These are phyloP conservation scores for Suhomyces taliae DNA, from an alignment of 1,139 yeast genomes.

Conservation along the genomic window DNA sequence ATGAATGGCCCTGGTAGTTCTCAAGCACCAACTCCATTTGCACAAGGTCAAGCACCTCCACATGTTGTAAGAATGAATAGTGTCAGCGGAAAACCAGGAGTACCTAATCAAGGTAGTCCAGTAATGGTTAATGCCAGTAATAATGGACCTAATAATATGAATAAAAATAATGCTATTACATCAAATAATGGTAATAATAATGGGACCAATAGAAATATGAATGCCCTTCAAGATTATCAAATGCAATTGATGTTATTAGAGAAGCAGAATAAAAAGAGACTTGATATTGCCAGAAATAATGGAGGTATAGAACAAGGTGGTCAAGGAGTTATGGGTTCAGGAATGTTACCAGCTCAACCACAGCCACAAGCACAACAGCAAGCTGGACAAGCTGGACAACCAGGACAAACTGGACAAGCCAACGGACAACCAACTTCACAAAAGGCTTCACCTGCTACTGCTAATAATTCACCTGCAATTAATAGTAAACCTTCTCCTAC, in stretches of 20 bases:
- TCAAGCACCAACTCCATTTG: conserved; percentile 7
- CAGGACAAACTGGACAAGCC: conserved; percentile 1
- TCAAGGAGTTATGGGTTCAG: conserved; percentile 15
- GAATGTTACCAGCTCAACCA: conserved; percentile 23
- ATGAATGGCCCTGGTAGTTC: conserved; percentile 7
- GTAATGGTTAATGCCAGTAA: conserved; percentile 10
- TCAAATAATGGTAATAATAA: conserved; percentile 7
- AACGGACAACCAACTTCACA: conserved; percentile 8
- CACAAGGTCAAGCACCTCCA: conserved; percentile 14
- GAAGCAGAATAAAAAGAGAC: conserved; percentile 66
- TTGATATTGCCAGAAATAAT: conserved; percentile 48
- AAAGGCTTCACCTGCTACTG: conserved; percentile 30
- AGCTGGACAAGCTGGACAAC: conserved; percentile 18
- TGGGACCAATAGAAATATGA: conserved; percentile 29
- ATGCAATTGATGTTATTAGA: conserved; percentile 72
- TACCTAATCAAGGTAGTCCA: conserved; percentile 11
- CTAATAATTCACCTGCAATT: conserved; percentile 32
- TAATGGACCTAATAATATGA: conserved; percentile 3
- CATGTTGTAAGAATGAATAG: conserved; percentile 18
- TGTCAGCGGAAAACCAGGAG: conserved; percentile 11
- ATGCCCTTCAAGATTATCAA: conserved; percentile 70
- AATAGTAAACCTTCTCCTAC: conserved; percentile 41
- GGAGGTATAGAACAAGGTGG: conserved; percentile 20
- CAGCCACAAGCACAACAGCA: conserved; percentile 16
- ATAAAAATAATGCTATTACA: conserved; percentile 3